Evolutionary conservation across 2,329 filamentous ascomycete genomes (phyloP), one percentile per base, ranked within the genome.

Genomic region (Capronia epimyces): DNA sequence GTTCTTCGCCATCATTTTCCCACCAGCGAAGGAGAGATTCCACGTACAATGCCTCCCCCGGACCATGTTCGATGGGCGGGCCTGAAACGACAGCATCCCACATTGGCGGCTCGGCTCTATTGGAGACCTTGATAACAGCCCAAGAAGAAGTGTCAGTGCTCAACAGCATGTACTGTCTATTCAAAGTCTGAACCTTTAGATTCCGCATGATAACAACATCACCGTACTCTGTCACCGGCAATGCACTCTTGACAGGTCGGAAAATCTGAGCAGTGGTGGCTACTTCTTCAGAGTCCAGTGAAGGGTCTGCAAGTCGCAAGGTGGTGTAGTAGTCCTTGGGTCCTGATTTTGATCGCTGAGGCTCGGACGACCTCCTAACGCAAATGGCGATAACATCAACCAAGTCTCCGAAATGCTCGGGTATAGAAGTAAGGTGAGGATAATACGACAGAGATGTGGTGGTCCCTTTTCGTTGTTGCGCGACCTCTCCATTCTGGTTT

Each of bases 191-290:
- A 7, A 75, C 70, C 51, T 69, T 69, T 59, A 76, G 73, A 50
- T 74, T 66, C 12, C 72, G 67, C 7, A 76, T 65, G 1, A 76
- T 61, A 27, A 76, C 61, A 2, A 66, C 64, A 52, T 73, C 69
- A 10, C 72, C 73, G 53, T 67, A 62, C 6, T 52, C 52, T 13
- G 68, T 44, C 3, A 56, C 51, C 15, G 73, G 74, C 12, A 76
- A 60, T 1, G 66, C 66, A 29, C 57, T 59, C 51, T 68, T 69
- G 50, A 65, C 61, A 29, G 66, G 66, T 12, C 69, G 69, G 48
- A 72, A 70, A 3, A 76, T 67, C 43, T 73, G 69, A 2, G 66
- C 72, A 44, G 58, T 59, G 13, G 72, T 5, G 63, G 64, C 67
- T 10, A 10, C 46, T 6, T 22, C 29, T 20, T 54, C 46, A 22